Evolutionary conservation across 305 asterid genomes (phyloP).

Genomic region (Solanum hybrid): DNA sequence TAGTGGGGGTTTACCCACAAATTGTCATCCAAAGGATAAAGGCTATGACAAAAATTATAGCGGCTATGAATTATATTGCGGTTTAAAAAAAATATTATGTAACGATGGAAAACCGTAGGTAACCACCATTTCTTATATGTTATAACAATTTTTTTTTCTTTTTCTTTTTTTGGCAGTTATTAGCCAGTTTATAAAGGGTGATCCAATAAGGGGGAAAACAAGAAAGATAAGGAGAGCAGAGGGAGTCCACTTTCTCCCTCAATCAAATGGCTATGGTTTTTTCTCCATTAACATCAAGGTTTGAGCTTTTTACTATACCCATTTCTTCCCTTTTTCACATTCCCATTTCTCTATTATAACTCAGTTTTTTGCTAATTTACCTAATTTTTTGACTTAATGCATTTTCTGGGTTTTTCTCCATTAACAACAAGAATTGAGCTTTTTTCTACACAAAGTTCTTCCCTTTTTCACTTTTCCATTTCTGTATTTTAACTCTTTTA

Average conservation of each 20-base stretch:
- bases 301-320: neutral
- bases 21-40: neutral
- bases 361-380: neutral
- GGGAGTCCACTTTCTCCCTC: neutral
- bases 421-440: conserved; percentile 27
- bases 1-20: accelerated
- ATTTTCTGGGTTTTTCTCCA: conserved; percentile 5
- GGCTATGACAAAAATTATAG: neutral
- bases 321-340: neutral
- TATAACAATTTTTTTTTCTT: neutral
- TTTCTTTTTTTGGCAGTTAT: neutral
- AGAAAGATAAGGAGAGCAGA: neutral
- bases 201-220: neutral
- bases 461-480: neutral
- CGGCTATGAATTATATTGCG: too few relatives aligned
- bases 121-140: too few relatives aligned
- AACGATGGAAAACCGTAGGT: too few relatives aligned
- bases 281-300: neutral
- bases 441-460: neutral
- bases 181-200: neutral
- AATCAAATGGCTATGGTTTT: neutral
- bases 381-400: neutral
- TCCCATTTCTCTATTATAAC: neutral
- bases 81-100: too few relatives aligned
- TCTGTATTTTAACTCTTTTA: neutral